Percentiles rank a stretch among this genome's conserved stretches.
Conservation (phyloP, 192 early-diverging fungal species). For the Coemansia sp. region DNA sequence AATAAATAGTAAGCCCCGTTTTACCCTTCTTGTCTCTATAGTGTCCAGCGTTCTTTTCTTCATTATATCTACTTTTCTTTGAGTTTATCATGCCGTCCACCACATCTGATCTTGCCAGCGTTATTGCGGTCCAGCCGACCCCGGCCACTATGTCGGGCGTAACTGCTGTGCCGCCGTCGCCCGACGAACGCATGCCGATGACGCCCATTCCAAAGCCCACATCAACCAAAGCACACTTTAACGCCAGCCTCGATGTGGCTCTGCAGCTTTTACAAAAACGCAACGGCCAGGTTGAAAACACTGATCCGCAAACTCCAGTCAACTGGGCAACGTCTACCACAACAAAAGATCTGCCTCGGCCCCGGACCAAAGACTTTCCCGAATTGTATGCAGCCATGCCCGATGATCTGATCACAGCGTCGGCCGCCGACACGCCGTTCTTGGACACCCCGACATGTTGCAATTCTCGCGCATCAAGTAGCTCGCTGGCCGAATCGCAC, state of each 20-base stretch:
- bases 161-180: constrained; percentile 39
- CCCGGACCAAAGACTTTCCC: constrained; percentile 3
- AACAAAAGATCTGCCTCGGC: neutral
- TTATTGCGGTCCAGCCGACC: neutral
- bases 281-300: neutral
- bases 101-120: no score
- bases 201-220: constrained; percentile 9
- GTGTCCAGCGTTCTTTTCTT: neutral
- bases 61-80: constrained; percentile 3
- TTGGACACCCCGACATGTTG: constrained; percentile 17
- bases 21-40: constrained; percentile 1
- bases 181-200: constrained; percentile 19
- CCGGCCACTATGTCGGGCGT: constrained; percentile 8
- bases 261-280: constrained; percentile 28
- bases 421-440: constrained; percentile 8
- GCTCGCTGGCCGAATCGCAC: constrained; percentile 4
- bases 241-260: constrained; percentile 51
- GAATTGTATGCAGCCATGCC: constrained; percentile 13
- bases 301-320: neutral
- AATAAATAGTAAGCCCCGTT: neutral
- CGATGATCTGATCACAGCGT: constrained; percentile 33
- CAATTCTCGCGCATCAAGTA: constrained; percentile 23
- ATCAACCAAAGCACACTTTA: constrained; percentile 41
- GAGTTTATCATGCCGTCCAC: neutral
- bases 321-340: neutral